Base-by-base conservation (phyloP, 176 grass and related monocot species). In the Pontederia paniculata region DNA sequence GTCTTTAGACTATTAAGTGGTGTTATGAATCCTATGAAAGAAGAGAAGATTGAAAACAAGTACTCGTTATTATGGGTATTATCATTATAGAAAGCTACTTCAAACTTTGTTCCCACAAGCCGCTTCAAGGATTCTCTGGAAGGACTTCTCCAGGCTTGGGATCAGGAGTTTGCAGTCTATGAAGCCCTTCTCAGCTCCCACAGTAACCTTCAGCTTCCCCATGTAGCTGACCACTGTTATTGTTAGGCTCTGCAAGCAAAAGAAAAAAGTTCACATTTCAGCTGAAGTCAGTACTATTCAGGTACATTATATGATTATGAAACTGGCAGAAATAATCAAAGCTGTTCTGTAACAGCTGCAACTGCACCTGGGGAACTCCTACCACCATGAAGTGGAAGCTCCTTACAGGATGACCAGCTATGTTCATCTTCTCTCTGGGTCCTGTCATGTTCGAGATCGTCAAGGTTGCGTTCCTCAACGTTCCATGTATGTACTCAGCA, bases 191-290 rank as follows among this genome's bases (percentile, higher is more conserved):
- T 79, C 58, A n/a, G 53, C 45, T 41, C 52, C 69, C 53, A 73
- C 28, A 9, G 68, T 62, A 6, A 79, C 45, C 69, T 73, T 79
- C 50, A 73, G 50, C 44, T 73, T 79, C 14, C 62, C 69, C 76
- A 73, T 73, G 68, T 79, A 79, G 69, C 76, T 79, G 10, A 73
- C 69, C 49, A 73, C 52, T 63, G 69, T 41, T 21, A 79, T 53
- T 16, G 54, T 67, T 18, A 79, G 69, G 42, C 62, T 67, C 76
- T 79, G 46, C 18, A 17, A 62, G 20, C 15, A 20, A 20, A 20
- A 14, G 13, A 8, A 28, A 12, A 11, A 37, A 37, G 3, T 5
- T 37, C 28, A 37, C 28, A 37, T 6, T 37, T 37, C 28, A 37
- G 7, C 3, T 5, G 7, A 6, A 37, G 7, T 37, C 28, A 37